These are phyloP conservation scores for Bonia amplexicaulis DNA, from an alignment of 176 grass and related monocot genomes.

Conservation along the genomic window DNA sequence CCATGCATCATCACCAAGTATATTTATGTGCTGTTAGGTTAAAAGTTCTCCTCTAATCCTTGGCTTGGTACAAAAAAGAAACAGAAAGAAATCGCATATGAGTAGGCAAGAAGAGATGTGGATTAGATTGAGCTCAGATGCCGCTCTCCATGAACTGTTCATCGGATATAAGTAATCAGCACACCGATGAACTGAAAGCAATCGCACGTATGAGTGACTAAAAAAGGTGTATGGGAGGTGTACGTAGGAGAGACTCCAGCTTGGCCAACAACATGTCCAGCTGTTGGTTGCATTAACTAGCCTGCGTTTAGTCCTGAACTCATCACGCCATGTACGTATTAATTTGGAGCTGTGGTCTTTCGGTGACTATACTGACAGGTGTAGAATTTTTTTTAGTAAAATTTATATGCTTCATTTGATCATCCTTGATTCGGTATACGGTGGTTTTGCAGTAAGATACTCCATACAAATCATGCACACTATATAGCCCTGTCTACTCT, in stretches of 20 bases:
- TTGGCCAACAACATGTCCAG: constrained; percentile 44
- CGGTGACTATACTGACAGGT: constrained; percentile 36
- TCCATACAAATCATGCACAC: constrained; percentile 1
- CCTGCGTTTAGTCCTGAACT: constrained; percentile 26
- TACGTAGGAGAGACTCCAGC: constrained; percentile 29
- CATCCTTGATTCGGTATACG: constrained; percentile 26
- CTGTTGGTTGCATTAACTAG: constrained; percentile 25
- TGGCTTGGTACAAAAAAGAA: constrained; percentile 21
- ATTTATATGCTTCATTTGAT: background rate
- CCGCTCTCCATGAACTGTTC: background rate
- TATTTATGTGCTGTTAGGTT: constrained; percentile 28
- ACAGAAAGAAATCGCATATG: constrained; percentile 13
- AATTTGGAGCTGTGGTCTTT: constrained; percentile 20
- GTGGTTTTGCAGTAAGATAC: constrained; percentile 15
- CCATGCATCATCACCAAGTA: constrained; percentile 6
- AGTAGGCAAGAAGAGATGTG: constrained; percentile 9
- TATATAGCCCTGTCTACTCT: constrained; percentile 9
- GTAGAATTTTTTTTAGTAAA: background rate
- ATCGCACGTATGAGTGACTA: constrained; percentile 30
- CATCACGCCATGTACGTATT: background rate
- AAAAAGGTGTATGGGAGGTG: background rate
- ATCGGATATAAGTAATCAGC: constrained; percentile 4
- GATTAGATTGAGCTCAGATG: constrained; percentile 28
- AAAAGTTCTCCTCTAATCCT: constrained; percentile 32
- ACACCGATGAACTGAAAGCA: background rate